phyloP scores from a whole-genome alignment of 371 early-diverging fungal genomes.

The Parasitella parasitica region DNA sequence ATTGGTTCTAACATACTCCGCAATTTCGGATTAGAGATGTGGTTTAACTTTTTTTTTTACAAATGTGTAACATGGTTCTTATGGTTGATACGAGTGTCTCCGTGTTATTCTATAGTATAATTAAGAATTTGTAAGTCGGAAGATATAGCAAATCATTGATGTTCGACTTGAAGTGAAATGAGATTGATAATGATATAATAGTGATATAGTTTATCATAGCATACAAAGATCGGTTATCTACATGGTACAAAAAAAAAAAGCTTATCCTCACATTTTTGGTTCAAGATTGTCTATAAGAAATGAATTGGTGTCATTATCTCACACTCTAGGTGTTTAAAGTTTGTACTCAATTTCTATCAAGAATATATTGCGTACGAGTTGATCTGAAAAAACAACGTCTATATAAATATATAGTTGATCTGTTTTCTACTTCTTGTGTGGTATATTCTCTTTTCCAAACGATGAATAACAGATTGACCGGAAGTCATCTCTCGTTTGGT shows the following conservation, averaged over 20 bases:
- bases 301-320: neutral
- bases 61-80: neutral
- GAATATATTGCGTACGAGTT: too few relatives aligned
- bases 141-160: neutral
- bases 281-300: too few relatives aligned
- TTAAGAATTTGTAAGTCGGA: too few relatives aligned
- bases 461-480: too few relatives aligned
- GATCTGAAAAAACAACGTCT: neutral
- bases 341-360: too few relatives aligned
- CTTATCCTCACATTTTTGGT: constrained; percentile 8
- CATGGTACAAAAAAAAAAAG: neutral
- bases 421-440: too few relatives aligned
- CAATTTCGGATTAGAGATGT: neutral
- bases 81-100: constrained; percentile 8
- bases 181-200: neutral
- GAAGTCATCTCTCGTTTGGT: too few relatives aligned
- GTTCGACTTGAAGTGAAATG: neutral
- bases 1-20: constrained; percentile 2
- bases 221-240: neutral
- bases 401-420: neutral
- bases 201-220: neutral
- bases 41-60: neutral
- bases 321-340: too few relatives aligned
- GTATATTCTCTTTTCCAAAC: too few relatives aligned
- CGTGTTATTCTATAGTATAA: too few relatives aligned